phyloP scores from a whole-genome alignment of 2,329 filamentous ascomycete species.

The Aspergillus sp. region DNA sequence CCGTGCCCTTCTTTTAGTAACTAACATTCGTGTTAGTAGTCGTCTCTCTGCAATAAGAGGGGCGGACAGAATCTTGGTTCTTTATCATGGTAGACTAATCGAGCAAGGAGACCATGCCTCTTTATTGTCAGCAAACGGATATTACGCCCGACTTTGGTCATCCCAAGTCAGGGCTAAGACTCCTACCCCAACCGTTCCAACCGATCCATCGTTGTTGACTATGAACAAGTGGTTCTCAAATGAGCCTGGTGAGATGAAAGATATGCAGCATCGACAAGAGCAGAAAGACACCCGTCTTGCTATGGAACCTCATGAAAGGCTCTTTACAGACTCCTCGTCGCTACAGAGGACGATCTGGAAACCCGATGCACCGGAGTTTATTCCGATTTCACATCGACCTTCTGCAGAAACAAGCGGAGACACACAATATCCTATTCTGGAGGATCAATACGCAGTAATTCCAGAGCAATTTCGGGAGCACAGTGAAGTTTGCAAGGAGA shows the following conservation, averaged over 20 bases:
- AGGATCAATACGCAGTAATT: background rate
- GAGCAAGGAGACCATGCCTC: conserved; percentile 63
- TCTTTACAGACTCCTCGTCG: background rate
- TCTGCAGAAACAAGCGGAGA: background rate
- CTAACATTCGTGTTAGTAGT: background rate
- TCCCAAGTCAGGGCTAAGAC: conserved; percentile 32
- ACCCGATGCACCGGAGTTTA: conserved; percentile 43
- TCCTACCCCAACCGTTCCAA: background rate
- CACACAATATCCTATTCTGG: background rate
- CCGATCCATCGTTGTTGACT: background rate
- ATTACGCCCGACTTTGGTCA: conserved; percentile 66
- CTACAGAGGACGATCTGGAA: conserved; percentile 25
- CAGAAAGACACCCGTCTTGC: background rate
- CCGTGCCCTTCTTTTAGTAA: background rate
- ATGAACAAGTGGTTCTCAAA: background rate
- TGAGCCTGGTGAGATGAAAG: background rate
- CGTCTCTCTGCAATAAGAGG: conserved; percentile 55
- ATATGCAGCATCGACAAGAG: conserved; percentile 25
- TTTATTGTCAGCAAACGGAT: conserved; percentile 57
- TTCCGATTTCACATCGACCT: conserved; percentile 24
- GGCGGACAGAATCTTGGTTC: conserved; percentile 66
- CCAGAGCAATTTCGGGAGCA: background rate
- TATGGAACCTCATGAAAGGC: background rate
- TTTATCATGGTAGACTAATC: conserved; percentile 62
- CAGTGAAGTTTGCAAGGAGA: background rate